A percentile compares a stretch with the other conserved stretches of the same genome.
Evolutionary conservation across 305 asterid genomes (phyloP).

Genomic region (Galium porrigens): DNA sequence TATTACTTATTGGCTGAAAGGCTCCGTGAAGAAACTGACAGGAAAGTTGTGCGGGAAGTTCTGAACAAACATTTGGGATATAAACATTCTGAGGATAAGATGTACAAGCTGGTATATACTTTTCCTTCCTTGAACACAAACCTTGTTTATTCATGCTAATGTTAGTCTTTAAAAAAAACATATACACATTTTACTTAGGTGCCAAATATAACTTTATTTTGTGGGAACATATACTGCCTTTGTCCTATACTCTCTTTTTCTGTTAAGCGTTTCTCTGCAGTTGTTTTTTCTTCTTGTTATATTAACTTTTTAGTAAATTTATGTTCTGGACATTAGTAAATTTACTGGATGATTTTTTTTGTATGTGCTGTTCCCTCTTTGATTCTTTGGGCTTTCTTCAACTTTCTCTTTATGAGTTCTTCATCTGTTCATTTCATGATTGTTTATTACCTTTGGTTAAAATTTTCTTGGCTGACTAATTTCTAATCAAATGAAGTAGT

Average conservation of each 20-base stretch:
- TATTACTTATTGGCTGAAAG: conserved; percentile 89
- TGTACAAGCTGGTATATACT: conserved; percentile 65
- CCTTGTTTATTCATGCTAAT: neutral
- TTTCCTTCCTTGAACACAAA: conserved; percentile 13
- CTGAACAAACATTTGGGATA: conserved; percentile 48
- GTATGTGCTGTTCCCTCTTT: neutral
- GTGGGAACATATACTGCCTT: neutral
- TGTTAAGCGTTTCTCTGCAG: neutral
- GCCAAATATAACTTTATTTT: neutral
- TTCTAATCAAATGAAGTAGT: neutral
- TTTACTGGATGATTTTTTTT: neutral
- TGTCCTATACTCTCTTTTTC: neutral
- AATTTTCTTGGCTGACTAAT: neutral
- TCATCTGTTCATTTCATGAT: neutral
- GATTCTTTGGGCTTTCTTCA: neutral
- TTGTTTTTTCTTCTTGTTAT: neutral
- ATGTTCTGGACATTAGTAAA: neutral
- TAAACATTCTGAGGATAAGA: conserved; percentile 35
- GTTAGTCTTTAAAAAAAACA: neutral
- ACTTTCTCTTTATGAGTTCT: too few species aligned
- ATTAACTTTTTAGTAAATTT: too few species aligned
- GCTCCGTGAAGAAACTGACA: conserved; percentile 68
- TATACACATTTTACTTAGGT: neutral
- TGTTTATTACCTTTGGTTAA: neutral
- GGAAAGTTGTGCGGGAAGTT: conserved; percentile 51